Percentiles rank a stretch among this genome's conserved stretches.
phyloP scores from a whole-genome alignment of 2,329 filamentous ascomycete species.

The Aspergillus tubingensis region DNA sequence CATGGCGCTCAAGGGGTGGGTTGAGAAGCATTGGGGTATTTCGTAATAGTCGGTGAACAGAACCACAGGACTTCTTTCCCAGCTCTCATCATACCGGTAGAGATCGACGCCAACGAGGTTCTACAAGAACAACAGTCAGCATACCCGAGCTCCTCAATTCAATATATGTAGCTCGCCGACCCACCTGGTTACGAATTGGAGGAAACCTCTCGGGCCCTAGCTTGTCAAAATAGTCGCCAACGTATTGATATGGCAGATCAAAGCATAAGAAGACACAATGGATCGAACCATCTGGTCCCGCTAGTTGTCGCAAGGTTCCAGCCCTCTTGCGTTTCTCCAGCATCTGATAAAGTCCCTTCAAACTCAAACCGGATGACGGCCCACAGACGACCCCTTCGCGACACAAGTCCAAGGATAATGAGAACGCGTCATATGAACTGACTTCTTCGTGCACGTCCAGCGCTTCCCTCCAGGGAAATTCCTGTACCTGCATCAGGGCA shows the following conservation, averaged over 20 bases:
- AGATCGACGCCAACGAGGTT: constrained; percentile 53
- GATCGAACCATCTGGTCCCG: constrained; percentile 49
- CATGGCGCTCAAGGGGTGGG: constrained; percentile 26
- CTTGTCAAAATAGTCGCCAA: constrained; percentile 62
- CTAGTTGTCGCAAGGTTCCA: constrained; percentile 48
- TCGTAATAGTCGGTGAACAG: constrained; percentile 44
- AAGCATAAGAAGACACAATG: constrained; percentile 64
- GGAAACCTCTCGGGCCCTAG: constrained; percentile 53
- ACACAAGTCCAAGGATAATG: constrained; percentile 56
- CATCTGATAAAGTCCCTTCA: constrained; percentile 55
- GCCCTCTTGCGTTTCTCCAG: constrained; percentile 52
- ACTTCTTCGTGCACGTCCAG: constrained; percentile 61
- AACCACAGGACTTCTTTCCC: constrained; percentile 51
- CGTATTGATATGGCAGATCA: constrained; percentile 65
- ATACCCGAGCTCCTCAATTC: not conserved
- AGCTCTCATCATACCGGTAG: constrained; percentile 58
- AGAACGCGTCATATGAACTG: constrained; percentile 56
- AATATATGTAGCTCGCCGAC: constrained; percentile 6
- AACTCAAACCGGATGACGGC: constrained; percentile 62
- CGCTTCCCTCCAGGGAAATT: constrained; percentile 61
- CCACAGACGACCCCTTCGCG: constrained; percentile 62
- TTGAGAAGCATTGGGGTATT: constrained; percentile 21
- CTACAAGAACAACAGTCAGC: constrained; percentile 30
- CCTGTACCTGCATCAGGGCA: constrained; percentile 51
- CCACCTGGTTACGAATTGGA: constrained; percentile 51